Base-by-base conservation (phyloP, 1,284 basidiomycete species). In the Abortiporus biennis region DNA sequence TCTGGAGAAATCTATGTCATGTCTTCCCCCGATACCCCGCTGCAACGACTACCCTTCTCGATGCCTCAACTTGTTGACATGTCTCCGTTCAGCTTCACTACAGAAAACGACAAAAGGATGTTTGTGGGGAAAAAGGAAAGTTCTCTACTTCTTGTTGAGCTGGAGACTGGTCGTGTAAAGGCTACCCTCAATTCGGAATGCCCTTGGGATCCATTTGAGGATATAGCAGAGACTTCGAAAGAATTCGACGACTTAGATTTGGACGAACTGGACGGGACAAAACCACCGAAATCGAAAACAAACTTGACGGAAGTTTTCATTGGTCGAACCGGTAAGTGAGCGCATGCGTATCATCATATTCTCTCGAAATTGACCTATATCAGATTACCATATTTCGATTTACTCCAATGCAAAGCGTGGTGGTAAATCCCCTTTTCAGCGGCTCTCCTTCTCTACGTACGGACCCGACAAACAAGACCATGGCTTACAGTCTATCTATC, bases 111-210 rank as follows among this genome's bases (percentile, higher is more conserved):
- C 51, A 63, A 66, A 9, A 74, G 85, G 32, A 71, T 90, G 12
- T 94, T 94, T 58, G 80, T 92, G 1, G 92, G 91, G 3, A 76
- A 76, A 58, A 93, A 93, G 64, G 83, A 90, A 59, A 92, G 88
- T 0, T 85, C 82, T 0, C 60, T 94, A 20, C 63, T 95, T 25
- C 67, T 88, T 31, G 70, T 95, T 11, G 88, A 93, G 57, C 64
- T 94, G 35, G 80, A 86, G 55, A 91, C 90, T 0, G 92, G 92
- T 1, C 74, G 71, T 50, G 74, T 95, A 45, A 88, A 85, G 60
- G 84, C 83, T 4, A 80, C 82, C 0, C 74, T 92, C 40, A 83
- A 82, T 48, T 74, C 80, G 0, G 85, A 84, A 46, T 88, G 86
- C 57, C 81, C 79, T 3, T 87, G 84, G 79, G 75, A 85, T 50